Base-by-base conservation (phyloP, 768 basidiomycete species). In the Suillus plorans region DNA sequence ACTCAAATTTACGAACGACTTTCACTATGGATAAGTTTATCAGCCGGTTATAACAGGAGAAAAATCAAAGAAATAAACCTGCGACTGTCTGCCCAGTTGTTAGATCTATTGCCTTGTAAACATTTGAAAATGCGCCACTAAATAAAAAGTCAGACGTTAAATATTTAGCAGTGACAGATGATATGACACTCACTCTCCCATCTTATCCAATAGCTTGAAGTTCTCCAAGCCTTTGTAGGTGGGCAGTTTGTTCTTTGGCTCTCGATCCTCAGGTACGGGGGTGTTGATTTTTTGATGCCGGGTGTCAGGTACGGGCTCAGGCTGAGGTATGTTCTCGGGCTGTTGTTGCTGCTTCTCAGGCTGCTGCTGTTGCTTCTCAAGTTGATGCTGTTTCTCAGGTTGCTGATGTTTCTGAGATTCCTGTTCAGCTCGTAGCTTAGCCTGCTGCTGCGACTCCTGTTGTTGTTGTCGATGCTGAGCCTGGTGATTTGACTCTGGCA, bases 101-200 rank as follows among this genome's bases (percentile, higher is more conserved):
- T 57, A 86, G 82, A 74, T 98, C 92, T 62, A 90, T 70, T 16
- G 95, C 97, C 74, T 92, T 93, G 84, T 97, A 99, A 10, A 99
- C 97, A 73, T 97, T 94, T n/a, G 96, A 98, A 76, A 99, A 99
- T 50, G 97, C 97, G 65, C 97, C 97, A 71, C 89, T 93, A 71
- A 49, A 72, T 39, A 65, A 76, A 63, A 45, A 65, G 62, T 49
- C 47, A 50, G 6, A 71, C 75, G 58, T 65, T 63, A 60, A 63
- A 44, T 42, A 45, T 44, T 2, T 18, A 28, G 25, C 3, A 9
- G 56, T 62, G 53, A 56, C 63, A 59, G 63, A 63, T 53, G 52
- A 42, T 63, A 61, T 63, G 57, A 61, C 44, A 89, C 94, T 76
- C 67, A 95, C 94, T 95, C 94, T 82, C 94, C 94, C 94, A 95